phyloP scores from a whole-genome alignment of 1,284 basidiomycete genomes.

The Quambalaria eucalypti region DNA sequence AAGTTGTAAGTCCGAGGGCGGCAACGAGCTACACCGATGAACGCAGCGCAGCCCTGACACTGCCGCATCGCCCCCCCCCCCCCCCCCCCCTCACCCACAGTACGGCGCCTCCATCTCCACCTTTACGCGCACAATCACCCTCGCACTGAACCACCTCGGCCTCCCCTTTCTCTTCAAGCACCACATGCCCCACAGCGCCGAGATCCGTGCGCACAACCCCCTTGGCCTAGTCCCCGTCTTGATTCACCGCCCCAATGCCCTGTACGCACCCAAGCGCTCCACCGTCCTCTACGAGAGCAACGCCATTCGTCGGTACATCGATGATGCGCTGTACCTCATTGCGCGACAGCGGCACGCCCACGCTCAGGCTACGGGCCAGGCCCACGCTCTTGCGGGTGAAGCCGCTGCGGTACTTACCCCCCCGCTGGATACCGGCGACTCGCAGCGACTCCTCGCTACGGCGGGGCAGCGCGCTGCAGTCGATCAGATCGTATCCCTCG shows the following conservation, averaged over 20 bases:
- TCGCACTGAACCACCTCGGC: constrained; percentile 4
- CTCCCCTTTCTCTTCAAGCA: constrained; percentile 3
- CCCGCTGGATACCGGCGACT: not conserved
- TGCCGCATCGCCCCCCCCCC: not conserved
- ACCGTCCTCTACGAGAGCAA: constrained; percentile 8
- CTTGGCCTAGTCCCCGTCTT: constrained; percentile 9
- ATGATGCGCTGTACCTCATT: not conserved
- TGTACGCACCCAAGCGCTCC: not conserved
- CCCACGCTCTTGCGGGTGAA: not conserved
- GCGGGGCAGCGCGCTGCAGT: not conserved
- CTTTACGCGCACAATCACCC: constrained; percentile 6
- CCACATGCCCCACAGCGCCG: constrained; percentile 1
- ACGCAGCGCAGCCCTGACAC: not conserved
- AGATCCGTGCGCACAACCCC: constrained; percentile 3
- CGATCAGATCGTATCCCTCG: constrained; percentile 7
- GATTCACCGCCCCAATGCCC: constrained; percentile 5
- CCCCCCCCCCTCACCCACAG: not conserved
- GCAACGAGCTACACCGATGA: not conserved
- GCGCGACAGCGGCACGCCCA: constrained; percentile 2
- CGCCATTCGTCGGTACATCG: constrained; percentile 8
- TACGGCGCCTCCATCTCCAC: constrained; percentile 10
- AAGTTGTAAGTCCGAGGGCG: not conserved
- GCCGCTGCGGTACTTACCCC: not conserved
- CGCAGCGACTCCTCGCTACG: not conserved
- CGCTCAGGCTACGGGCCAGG: not conserved